These are phyloP conservation scores for Tetrapyrgos nigripes DNA, from an alignment of 1,284 basidiomycete genomes.

Conservation along the genomic window DNA sequence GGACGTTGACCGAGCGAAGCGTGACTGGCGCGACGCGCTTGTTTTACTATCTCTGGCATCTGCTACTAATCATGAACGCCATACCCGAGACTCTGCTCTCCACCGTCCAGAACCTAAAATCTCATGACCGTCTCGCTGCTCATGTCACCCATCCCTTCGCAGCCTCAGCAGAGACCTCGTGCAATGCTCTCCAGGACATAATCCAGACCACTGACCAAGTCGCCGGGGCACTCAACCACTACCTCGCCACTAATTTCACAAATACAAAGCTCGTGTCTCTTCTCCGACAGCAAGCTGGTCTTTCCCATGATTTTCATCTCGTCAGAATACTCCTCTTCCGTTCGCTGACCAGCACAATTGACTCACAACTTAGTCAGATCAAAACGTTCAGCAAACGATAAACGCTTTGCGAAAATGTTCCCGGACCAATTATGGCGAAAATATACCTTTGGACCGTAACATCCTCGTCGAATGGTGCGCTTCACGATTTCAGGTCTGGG, in stretches of 20 bases:
- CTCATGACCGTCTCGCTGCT: slow-evolving; percentile 40
- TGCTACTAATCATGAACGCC: too few relatives aligned
- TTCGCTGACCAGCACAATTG: slow-evolving; percentile 14
- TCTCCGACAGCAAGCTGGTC: slow-evolving; percentile 65
- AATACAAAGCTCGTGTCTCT: slow-evolving; percentile 72
- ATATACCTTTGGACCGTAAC: slow-evolving; percentile 57
- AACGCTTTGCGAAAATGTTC: slow-evolving; percentile 50
- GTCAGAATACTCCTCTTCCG: slow-evolving; percentile 41
- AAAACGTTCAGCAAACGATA: slow-evolving; percentile 53
- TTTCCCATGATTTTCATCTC: slow-evolving; percentile 54
- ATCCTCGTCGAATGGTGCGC: slow-evolving; percentile 60
- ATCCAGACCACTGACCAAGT: slow-evolving; percentile 58
- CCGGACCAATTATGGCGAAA: slow-evolving; percentile 61
- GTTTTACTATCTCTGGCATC: too few relatives aligned
- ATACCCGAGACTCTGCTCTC: slow-evolving; percentile 49
- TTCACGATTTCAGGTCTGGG: slow-evolving; percentile 63
- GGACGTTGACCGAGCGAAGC: too few relatives aligned
- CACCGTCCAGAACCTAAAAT: slow-evolving; percentile 47
- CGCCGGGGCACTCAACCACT: slow-evolving; percentile 57
- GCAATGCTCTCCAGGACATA: slow-evolving; percentile 53
- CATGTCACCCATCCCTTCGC: slow-evolving; percentile 58
- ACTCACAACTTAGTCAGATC: slow-evolving; percentile 50
- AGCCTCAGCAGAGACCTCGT: slow-evolving; percentile 46
- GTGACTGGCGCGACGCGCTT: too few relatives aligned
- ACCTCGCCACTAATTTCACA: slow-evolving; percentile 53